These are phyloP conservation scores for Cucumis cinereus DNA, from an alignment of 306 rosid genomes.

Conservation along the genomic window DNA sequence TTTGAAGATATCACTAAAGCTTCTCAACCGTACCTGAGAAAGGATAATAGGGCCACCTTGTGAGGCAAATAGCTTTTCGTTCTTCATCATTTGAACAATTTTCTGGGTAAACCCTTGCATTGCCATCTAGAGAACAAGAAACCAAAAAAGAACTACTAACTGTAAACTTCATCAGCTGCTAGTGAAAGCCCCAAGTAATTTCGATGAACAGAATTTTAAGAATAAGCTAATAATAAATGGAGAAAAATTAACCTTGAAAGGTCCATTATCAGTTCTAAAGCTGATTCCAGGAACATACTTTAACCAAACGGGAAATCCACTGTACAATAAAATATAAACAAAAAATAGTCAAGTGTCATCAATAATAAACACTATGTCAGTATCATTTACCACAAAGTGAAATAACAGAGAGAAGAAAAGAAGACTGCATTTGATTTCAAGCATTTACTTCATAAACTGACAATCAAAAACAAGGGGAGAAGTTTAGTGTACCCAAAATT, in stretches of 20 bases:
- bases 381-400: background rate
- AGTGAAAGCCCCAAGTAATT: background rate
- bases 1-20: background rate
- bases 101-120: slow-evolving; percentile 86
- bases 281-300: slow-evolving; percentile 90
- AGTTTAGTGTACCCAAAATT: slow-evolving; percentile 64
- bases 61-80: slow-evolving; percentile 68
- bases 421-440: background rate
- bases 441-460: background rate
- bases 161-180: background rate
- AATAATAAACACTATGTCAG: background rate
- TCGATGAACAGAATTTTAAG: background rate
- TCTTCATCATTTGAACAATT: slow-evolving; percentile 85
- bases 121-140: slow-evolving; percentile 42
- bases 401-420: background rate
- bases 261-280: slow-evolving; percentile 86
- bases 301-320: slow-evolving; percentile 97
- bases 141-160: background rate
- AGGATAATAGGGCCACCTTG: slow-evolving; percentile 96
- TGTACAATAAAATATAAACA: slow-evolving; percentile 11
- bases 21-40: slow-evolving; percentile 52
- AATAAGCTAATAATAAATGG: background rate
- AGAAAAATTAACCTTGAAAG: slow-evolving; percentile 61
- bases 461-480: background rate
- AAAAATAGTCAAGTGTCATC: slow-evolving; percentile 16